Evolutionary conservation across 1,284 basidiomycete genomes (phyloP), one percentile per base, ranked within the genome.

Genomic region (Fomes fomentarius): DNA sequence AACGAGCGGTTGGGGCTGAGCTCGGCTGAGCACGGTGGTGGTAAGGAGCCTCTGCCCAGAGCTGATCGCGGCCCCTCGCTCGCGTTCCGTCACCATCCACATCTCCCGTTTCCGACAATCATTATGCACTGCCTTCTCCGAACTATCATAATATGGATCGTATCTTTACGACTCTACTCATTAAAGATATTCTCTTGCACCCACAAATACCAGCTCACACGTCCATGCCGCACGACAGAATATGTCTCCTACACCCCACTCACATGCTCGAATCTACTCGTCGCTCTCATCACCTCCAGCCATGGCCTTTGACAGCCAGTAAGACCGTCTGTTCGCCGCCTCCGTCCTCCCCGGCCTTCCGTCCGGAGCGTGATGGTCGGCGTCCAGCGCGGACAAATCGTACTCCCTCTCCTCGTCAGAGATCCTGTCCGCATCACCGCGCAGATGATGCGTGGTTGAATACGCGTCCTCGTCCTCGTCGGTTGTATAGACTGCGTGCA

Each of bases 401-500:
- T 76, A 71, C 40, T 74, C 72, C 15, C 60, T 67, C 42, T 72
- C 74, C 21, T 73, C 75, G 30, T 64, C 60, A 37, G 51, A 60
- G 37, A 56, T 50, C 15, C 62, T 64, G 40, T 69, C 67, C 33
- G 62, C 65, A 28, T 63, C 62, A 25, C 46, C 57, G 37, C 3
- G 52, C 52, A 28, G 54, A 54, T 42, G 61, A 58, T 65, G 41
- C 64, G 15, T 21, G 7, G 30, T 44, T 37, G 48, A 37, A 47
- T 45, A 52, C 22, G 28, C 68, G 6, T 65, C 71, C 24, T 73
- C 73, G 25, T 79, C 79, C 26, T 76, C 75, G 50, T 78, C 78
- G 4, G 76, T 74, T 35, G 76, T 79, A 65, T 75, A 81, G 8
- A 82, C 75, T 0, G 76, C 74, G 54, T 77, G 76, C 31, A 55